Evolutionary conservation across 805 yeast genomes (phyloP).

Genomic region (Saccharomyces eubayanus): DNA sequence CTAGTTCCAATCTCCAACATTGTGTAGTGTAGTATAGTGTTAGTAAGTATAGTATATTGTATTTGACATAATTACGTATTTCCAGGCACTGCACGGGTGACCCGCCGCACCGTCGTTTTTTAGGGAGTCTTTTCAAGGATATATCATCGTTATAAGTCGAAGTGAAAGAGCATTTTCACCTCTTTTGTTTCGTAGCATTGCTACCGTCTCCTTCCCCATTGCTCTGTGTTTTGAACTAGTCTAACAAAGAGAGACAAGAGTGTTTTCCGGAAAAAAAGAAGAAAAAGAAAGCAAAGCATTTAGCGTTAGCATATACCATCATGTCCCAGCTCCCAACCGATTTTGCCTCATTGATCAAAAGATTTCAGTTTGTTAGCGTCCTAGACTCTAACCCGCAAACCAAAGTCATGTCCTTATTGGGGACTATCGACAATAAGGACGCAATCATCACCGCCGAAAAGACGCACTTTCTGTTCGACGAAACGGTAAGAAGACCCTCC

Average conservation of each 20-base stretch:
- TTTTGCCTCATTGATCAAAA: constrained; percentile 22
- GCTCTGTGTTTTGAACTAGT: neutral
- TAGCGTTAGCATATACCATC: neutral
- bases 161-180: neutral
- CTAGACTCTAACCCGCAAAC: constrained; percentile 56
- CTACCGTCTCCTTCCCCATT: neutral
- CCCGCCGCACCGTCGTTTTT: neutral
- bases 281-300: neutral
- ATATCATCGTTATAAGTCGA: neutral
- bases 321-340: neutral
- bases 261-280: neutral
- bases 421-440: constrained; percentile 47
- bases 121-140: neutral
- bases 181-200: neutral
- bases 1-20: neutral
- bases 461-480: constrained; percentile 46
- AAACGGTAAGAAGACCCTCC: constrained; percentile 10
- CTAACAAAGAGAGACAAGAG: neutral
- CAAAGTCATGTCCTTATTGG: constrained; percentile 61
- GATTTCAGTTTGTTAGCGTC: constrained; percentile 40
- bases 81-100: neutral
- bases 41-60: neutral
- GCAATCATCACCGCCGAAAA: constrained; percentile 74
- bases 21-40: neutral
- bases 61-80: neutral